Percentiles rank a stretch among this genome's conserved stretches.
These are phyloP conservation scores for Wickerhamomyces sp. DNA, from an alignment of 1,139 yeast genomes.

Conservation along the genomic window DNA sequence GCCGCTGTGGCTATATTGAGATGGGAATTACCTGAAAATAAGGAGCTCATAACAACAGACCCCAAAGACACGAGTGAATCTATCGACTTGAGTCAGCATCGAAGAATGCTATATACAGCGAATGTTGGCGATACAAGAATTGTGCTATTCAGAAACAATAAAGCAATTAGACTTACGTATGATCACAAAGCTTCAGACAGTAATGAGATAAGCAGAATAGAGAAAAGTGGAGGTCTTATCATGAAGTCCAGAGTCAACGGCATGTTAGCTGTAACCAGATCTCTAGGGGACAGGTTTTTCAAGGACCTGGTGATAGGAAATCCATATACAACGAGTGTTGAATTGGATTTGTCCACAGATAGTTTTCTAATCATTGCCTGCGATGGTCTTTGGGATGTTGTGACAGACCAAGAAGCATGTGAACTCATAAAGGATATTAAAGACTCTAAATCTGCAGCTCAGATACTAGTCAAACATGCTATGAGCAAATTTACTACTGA, in stretches of 20 bases:
- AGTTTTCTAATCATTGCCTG: conserved; percentile 84
- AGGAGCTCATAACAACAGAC: conserved; percentile 2
- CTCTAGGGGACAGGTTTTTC: conserved; percentile 92
- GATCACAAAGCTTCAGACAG: conserved; percentile 92
- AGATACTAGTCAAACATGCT: conserved; percentile 68
- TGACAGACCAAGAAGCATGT: conserved; percentile 78
- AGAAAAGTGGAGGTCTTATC: conserved; percentile 77
- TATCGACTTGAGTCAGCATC: conserved; percentile 36
- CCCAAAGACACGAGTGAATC: neutral
- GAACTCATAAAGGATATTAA: conserved; percentile 51
- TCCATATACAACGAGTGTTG: conserved; percentile 91
- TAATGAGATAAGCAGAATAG: conserved; percentile 71
- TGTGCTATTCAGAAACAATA: conserved; percentile 68
- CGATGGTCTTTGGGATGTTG: conserved; percentile 95
- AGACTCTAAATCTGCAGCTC: conserved; percentile 68
- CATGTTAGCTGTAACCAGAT: conserved; percentile 89
- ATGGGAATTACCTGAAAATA: conserved; percentile 63
- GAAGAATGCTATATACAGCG: conserved; percentile 82
- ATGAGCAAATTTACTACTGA: conserved; percentile 81
- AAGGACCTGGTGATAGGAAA: conserved; percentile 85
- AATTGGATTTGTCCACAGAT: conserved; percentile 50
- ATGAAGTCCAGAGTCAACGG: conserved; percentile 94
- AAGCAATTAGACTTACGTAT: conserved; percentile 75
- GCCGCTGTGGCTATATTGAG: conserved; percentile 91
- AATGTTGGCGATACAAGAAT: conserved; percentile 94